Evolutionary conservation across 202 grass and related monocot species (phyloP).

Genomic region (Bolboschoenoplectus hybrid): DNA sequence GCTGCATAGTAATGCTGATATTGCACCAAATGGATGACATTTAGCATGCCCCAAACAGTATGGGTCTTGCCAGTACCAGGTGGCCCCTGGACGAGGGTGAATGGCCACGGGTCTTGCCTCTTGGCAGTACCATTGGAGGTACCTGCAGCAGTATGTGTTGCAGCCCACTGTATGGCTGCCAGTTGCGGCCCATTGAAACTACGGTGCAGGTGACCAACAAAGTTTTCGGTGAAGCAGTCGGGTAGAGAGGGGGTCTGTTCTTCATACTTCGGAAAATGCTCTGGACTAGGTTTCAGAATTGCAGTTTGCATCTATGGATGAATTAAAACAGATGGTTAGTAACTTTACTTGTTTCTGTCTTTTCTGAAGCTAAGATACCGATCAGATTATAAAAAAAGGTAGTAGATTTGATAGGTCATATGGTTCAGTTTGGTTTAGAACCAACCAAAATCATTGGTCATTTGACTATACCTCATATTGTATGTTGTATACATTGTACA

Average conservation of each 20-base stretch:
- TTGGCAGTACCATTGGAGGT: slow-evolving; percentile 66
- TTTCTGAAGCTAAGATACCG: slow-evolving; percentile 17
- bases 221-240: slow-evolving; percentile 94
- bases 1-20: slow-evolving; percentile 99
- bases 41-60: slow-evolving; percentile 99
- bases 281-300: slow-evolving; percentile 94
- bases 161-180: slow-evolving; percentile 98
- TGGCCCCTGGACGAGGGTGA: slow-evolving; percentile 96
- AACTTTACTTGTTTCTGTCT: not conserved
- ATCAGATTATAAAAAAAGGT: not conserved
- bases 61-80: slow-evolving; percentile 99
- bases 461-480: not conserved
- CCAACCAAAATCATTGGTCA: not conserved
- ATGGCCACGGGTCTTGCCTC: slow-evolving; percentile 98
- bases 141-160: slow-evolving; percentile 96
- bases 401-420: not conserved
- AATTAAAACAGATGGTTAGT: slow-evolving; percentile 2
- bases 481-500: not conserved
- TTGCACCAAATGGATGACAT: slow-evolving; percentile 99
- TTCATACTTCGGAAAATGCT: slow-evolving; percentile 96
- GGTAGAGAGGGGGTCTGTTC: slow-evolving; percentile 89
- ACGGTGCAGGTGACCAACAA: slow-evolving; percentile 77
- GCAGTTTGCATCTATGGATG: slow-evolving; percentile 92
- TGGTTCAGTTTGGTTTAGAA: not conserved
- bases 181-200: slow-evolving; percentile 89